Conservation (phyloP, 805 yeast genomes). For the Kuraishia ogatae region DNA sequence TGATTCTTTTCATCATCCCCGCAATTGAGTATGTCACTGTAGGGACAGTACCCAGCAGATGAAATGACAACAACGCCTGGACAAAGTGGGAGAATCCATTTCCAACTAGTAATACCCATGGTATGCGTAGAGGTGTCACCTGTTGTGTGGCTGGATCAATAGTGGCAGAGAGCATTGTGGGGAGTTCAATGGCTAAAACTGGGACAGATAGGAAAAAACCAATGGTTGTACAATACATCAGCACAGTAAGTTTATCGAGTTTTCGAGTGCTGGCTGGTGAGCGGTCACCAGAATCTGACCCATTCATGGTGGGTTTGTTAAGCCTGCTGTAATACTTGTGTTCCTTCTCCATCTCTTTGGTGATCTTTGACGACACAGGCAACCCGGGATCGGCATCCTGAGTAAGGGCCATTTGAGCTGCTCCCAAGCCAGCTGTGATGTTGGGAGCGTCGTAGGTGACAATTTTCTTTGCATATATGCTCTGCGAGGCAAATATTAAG, state of each 20-base stretch:
- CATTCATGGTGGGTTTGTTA: neutral
- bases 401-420: neutral
- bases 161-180: conserved; percentile 11
- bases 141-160: conserved; percentile 22
- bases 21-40: conserved; percentile 77
- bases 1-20: conserved; percentile 64
- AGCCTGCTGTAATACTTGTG: neutral
- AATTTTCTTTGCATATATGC: conserved; percentile 67
- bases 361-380: conserved; percentile 15
- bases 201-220: conserved; percentile 66
- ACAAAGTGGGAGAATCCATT: conserved; percentile 66
- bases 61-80: conserved; percentile 71
- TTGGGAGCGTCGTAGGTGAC: conserved; percentile 29
- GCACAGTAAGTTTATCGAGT: conserved; percentile 61
- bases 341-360: conserved; percentile 2
- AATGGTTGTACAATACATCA: conserved; percentile 60
- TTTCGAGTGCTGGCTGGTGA: conserved; percentile 15
- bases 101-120: conserved; percentile 32
- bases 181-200: conserved; percentile 43
- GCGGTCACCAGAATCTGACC: neutral
- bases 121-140: conserved; percentile 8
- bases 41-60: conserved; percentile 57
- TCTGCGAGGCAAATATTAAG: conserved; percentile 68
- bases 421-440: neutral
- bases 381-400: conserved; percentile 6